Evolutionary conservation across 441 rosid species (phyloP).

Genomic region (Mallotus repandus): DNA sequence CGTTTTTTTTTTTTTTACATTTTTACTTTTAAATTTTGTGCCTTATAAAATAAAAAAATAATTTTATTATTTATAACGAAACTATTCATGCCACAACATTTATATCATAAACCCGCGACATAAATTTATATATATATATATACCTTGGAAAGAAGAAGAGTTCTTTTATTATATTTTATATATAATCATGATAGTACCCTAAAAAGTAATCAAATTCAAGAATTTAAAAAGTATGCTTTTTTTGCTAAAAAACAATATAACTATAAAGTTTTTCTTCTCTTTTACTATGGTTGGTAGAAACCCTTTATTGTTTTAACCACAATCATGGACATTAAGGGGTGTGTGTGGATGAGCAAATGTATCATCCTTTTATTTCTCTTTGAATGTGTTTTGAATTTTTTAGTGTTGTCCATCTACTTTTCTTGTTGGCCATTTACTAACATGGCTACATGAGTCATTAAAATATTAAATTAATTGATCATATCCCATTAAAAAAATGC

Average conservation of each 20-base stretch:
- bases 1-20: no score
- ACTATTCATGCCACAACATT: no score
- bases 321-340: neutral
- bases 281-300: conserved; percentile 10
- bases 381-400: conserved; percentile 3
- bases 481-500: no score
- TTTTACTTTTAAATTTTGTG: no score
- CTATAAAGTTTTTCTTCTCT: neutral
- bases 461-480: neutral
- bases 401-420: neutral
- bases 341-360: neutral
- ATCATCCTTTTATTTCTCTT: neutral
- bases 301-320: conserved; percentile 19
- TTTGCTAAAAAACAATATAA: neutral
- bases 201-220: conserved; percentile 1
- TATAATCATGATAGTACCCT: conserved; percentile 22
- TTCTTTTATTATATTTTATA: conserved; percentile 20
- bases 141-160: conserved; percentile 22
- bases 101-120: no score
- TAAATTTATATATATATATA: neutral
- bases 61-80: no score
- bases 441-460: neutral
- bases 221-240: neutral
- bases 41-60: no score
- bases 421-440: neutral